phyloP scores from a whole-genome alignment of 177 flowering plant genomes.

The Telopea speciosissima region DNA sequence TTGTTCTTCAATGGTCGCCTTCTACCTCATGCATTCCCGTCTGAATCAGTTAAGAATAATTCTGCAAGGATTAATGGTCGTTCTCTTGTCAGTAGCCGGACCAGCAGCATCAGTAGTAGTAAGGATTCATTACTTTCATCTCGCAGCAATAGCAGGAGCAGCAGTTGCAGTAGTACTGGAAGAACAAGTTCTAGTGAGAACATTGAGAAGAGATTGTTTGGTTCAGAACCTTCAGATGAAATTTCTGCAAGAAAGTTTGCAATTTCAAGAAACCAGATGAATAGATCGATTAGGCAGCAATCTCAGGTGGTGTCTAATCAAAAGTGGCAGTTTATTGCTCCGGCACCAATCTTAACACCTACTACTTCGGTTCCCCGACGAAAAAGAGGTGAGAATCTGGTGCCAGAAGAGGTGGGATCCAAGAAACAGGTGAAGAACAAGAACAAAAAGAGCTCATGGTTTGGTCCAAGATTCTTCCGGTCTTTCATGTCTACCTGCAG shows the following conservation, averaged over 20 bases:
- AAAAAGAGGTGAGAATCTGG: conserved; percentile 15
- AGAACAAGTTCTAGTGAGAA: conserved; percentile 42
- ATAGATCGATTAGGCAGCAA: conserved; percentile 16
- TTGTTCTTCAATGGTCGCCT: conserved; percentile 67
- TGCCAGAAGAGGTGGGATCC: conserved; percentile 12
- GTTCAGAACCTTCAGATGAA: background rate
- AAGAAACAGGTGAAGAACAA: conserved; percentile 12
- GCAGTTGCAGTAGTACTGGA: conserved; percentile 46
- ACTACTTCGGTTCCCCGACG: conserved; percentile 21
- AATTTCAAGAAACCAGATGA: conserved; percentile 4
- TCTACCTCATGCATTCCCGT: conserved; percentile 62
- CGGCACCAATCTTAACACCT: conserved; percentile 31
- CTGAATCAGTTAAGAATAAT: conserved; percentile 11
- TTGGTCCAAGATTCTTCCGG: conserved; percentile 34
- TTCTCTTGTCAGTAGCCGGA: conserved; percentile 27
- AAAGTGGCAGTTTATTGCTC: conserved; percentile 50
- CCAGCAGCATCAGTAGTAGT: conserved; percentile 51
- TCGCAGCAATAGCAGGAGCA: conserved; percentile 52
- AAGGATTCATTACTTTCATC: conserved; percentile 49
- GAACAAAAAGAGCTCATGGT: conserved; percentile 13
- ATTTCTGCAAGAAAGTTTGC: conserved; percentile 6
- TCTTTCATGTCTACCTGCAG: conserved; percentile 46
- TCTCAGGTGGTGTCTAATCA: conserved; percentile 36
- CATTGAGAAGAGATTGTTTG: conserved; percentile 23
- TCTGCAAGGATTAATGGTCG: background rate